Evolutionary conservation across 768 basidiomycete species (phyloP).

Genomic region (Panus rudis): DNA sequence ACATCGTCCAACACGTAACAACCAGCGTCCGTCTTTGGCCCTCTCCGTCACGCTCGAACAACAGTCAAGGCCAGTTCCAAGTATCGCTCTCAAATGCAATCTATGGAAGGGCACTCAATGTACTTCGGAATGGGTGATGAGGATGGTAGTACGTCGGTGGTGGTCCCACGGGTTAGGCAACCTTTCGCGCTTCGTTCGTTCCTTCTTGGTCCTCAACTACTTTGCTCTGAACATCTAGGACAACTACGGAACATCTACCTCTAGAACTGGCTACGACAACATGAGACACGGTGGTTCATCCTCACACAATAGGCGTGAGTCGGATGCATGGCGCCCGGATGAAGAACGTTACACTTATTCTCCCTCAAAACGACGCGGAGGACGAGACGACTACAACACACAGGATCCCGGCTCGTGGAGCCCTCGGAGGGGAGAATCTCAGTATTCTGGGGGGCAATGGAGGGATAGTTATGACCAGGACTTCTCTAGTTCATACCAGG

Average conservation of each 20-base stretch:
- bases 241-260: conserved; percentile 37
- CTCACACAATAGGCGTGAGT: conserved; percentile 42
- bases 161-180: too few relatives aligned
- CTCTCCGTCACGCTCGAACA: too few relatives aligned
- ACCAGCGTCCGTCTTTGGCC: too few relatives aligned
- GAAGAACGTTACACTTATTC: conserved; percentile 38
- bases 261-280: conserved; percentile 33
- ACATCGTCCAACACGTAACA: too few relatives aligned
- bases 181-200: too few relatives aligned
- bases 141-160: neutral
- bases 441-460: conserved; percentile 5
- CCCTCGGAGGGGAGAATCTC: conserved; percentile 1
- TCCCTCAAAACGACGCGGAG: conserved; percentile 34
- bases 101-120: conserved; percentile 10
- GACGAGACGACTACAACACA: conserved; percentile 18
- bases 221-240: too few relatives aligned
- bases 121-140: conserved; percentile 9
- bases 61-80: too few relatives aligned
- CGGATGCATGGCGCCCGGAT: conserved; percentile 45
- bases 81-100: too few relatives aligned
- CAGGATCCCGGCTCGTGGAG: conserved; percentile 10
- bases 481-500: conserved; percentile 31
- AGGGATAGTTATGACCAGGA: conserved; percentile 11
- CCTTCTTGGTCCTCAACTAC: too few relatives aligned
- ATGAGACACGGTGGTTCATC: conserved; percentile 44